phyloP scores from a whole-genome alignment of 164 flowering plant genomes.

The Vitis labrusca region DNA sequence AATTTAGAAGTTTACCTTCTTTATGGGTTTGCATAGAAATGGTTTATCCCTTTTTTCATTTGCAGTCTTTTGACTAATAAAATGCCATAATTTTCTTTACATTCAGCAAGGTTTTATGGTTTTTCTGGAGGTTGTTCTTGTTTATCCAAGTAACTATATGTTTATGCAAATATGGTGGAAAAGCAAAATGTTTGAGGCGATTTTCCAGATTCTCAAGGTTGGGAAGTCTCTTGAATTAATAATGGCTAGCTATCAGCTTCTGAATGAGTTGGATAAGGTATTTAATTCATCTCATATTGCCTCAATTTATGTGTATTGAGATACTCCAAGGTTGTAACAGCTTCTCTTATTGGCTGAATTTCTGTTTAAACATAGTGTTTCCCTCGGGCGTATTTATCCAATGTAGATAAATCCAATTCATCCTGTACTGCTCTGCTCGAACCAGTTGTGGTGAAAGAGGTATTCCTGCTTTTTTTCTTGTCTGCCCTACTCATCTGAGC shows the following conservation, averaged over 20 bases:
- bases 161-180: constrained; percentile 17
- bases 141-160: neutral
- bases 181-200: constrained; percentile 74
- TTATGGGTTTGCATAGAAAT: no score
- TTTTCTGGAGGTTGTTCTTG: no score
- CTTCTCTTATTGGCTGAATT: neutral
- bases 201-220: constrained; percentile 57
- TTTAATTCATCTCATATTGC: neutral
- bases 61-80: no score
- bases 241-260: constrained; percentile 65
- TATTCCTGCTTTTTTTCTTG: constrained; percentile 14
- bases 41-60: no score
- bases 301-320: neutral
- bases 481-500: neutral
- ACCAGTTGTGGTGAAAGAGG: constrained; percentile 56
- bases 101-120: no score
- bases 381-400: constrained; percentile 49
- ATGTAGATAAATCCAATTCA: constrained; percentile 22
- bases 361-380: constrained; percentile 39
- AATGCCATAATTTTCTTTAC: no score
- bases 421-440: constrained; percentile 20
- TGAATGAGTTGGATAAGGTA: constrained; percentile 71
- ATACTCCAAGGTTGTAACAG: neutral
- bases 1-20: no score
- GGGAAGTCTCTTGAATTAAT: constrained; percentile 62